Conservation (phyloP, 2,329 filamentous ascomycete genomes). For the Xylariaceae sp. region DNA sequence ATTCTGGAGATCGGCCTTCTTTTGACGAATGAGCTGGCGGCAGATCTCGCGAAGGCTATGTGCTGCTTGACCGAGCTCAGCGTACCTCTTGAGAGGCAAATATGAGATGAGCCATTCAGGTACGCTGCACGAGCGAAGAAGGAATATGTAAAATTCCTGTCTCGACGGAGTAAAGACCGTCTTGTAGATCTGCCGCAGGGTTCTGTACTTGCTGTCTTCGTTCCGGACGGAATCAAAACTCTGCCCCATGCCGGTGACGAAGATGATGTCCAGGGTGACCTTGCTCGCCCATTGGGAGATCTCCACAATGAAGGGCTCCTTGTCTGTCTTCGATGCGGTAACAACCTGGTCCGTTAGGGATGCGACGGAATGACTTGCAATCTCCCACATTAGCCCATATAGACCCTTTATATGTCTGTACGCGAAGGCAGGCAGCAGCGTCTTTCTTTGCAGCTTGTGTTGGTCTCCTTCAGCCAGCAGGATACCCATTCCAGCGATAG, state of each 20-base stretch:
- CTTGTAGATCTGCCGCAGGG: constrained; percentile 12
- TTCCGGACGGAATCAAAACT: constrained; percentile 14
- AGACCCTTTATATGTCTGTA: constrained; percentile 19
- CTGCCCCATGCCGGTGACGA: constrained; percentile 17
- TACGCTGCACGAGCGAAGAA: constrained; percentile 14
- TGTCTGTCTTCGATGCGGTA: background rate
- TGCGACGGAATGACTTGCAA: constrained; percentile 11
- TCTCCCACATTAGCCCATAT: constrained; percentile 18
- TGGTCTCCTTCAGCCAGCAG: constrained; percentile 17
- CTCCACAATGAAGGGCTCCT: constrained; percentile 5
- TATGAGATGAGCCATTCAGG: constrained; percentile 10
- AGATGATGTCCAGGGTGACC: constrained; percentile 17
- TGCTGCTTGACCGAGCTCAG: constrained; percentile 9
- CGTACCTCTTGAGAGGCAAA: constrained; percentile 13
- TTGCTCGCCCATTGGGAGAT: constrained; percentile 18
- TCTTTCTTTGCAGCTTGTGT: constrained; percentile 18
- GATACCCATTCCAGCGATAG: constrained; percentile 13
- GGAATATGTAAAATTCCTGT: constrained; percentile 11
- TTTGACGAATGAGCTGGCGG: constrained; percentile 16
- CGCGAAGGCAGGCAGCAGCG: constrained; percentile 16
- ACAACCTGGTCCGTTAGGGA: constrained; percentile 8
- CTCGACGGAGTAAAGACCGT: constrained; percentile 5
- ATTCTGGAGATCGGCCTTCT: constrained; percentile 17
- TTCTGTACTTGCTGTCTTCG: constrained; percentile 12
- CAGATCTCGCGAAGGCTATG: constrained; percentile 13